Percentiles rank a stretch among this genome's conserved stretches.
These are phyloP conservation scores for Aspergillus sergii DNA, from an alignment of 2,329 filamentous ascomycete genomes.

Conservation along the genomic window DNA sequence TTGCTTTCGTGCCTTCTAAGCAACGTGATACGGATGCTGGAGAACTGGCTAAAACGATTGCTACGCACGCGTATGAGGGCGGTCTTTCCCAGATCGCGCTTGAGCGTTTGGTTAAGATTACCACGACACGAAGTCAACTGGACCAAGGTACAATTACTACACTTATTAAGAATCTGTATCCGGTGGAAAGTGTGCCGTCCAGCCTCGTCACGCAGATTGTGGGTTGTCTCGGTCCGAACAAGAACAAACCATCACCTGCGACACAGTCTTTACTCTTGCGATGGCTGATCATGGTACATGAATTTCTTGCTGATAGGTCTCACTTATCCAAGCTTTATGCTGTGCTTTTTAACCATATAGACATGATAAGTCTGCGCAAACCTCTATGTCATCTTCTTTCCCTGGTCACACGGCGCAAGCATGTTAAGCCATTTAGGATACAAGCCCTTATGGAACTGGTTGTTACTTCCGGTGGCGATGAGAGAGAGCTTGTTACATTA, in stretches of 20 bases:
- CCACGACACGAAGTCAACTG: constrained; percentile 68
- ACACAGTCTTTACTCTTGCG: constrained; percentile 72
- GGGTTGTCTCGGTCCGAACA: constrained; percentile 74
- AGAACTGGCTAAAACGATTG: constrained; percentile 64
- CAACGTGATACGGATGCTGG: constrained; percentile 66
- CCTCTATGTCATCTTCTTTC: constrained; percentile 75
- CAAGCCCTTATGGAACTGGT: constrained; percentile 65
- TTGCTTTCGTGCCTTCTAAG: constrained; percentile 59
- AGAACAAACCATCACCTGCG: constrained; percentile 70
- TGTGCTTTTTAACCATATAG: constrained; percentile 77
- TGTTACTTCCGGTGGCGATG: constrained; percentile 61
- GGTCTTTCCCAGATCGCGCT: constrained; percentile 67
- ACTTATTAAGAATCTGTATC: constrained; percentile 75
- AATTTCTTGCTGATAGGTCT: constrained; percentile 65
- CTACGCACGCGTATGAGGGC: constrained; percentile 65
- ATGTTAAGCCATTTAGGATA: constrained; percentile 82
- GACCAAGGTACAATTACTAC: constrained; percentile 74
- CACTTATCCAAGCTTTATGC: constrained; percentile 71
- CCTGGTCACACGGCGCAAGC: constrained; percentile 75
- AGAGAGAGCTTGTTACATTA: constrained; percentile 72
- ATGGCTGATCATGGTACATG: constrained; percentile 78
- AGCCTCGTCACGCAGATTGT: constrained; percentile 67
- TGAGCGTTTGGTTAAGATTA: constrained; percentile 64
- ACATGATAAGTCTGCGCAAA: constrained; percentile 75
- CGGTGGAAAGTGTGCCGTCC: constrained; percentile 64